Conservation (phyloP, 768 basidiomycete species). For the Pisolithus microcarpus region DNA sequence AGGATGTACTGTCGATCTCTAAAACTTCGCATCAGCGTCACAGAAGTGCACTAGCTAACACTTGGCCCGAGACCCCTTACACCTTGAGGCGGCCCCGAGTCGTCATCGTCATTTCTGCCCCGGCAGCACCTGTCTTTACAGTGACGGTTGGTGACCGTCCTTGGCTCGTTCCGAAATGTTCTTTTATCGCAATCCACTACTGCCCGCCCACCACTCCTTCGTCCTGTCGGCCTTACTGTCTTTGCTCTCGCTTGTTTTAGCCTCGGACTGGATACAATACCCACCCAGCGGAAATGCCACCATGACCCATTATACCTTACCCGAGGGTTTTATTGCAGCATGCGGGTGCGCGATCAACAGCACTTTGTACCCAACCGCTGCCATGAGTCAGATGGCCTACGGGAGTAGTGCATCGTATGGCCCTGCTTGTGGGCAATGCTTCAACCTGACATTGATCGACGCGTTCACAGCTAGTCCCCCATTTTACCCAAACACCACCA, state of each 20-base stretch:
- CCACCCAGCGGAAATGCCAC: constrained; percentile 58
- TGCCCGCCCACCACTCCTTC: constrained; percentile 12
- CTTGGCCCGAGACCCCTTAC: no score
- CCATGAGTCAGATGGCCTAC: constrained; percentile 72
- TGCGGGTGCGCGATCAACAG: constrained; percentile 71
- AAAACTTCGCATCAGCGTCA: no score
- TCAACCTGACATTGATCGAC: constrained; percentile 67
- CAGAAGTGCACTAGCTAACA: no score
- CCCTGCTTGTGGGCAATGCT: constrained; percentile 71
- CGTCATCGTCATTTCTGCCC: no score
- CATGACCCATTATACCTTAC: constrained; percentile 67
- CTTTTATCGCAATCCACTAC: neutral
- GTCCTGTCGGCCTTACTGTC: constrained; percentile 15
- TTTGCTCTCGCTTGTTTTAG: constrained; percentile 17
- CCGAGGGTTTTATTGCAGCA: constrained; percentile 44
- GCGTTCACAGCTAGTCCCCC: constrained; percentile 60
- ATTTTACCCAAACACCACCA: constrained; percentile 55
- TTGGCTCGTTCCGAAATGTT: constrained; percentile 14
- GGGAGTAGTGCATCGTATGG: constrained; percentile 70
- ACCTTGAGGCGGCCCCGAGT: no score
- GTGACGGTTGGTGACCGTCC: no score
- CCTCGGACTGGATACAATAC: constrained; percentile 57
- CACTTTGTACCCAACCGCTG: constrained; percentile 69
- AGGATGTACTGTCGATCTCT: no score
- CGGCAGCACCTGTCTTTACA: no score